Evolutionary conservation across 805 yeast genomes (phyloP), one percentile per base, ranked within the genome.

Genomic region (Wickerhamiella kurtzmanii): DNA sequence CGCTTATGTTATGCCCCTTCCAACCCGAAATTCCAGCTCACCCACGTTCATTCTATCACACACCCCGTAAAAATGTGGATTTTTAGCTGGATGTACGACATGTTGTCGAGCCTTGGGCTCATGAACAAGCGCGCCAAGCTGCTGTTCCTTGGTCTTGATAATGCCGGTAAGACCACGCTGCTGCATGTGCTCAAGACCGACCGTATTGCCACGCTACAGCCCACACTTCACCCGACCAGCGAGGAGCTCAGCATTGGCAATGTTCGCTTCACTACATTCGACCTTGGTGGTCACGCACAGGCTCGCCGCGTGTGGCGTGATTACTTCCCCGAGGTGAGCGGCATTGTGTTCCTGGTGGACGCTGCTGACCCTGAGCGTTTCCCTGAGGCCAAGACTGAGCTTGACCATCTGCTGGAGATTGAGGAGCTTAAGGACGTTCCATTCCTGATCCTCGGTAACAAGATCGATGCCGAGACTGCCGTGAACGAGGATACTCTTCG

Each of bases 241-340:
- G 99, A 92, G 68, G 99, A 92, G 65, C 76, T 92, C 60, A 88
- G 96, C 52, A 92, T 92, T 59, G 98, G 97, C 57, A 82, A 83
- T 57, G 94, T 89, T 52, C 81, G 89, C 65, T 92, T 92, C 75
- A 92, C 99, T 50, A 92, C 99, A 22, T 92, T 92, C 60, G 99
- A 92, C 66, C 75, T 92, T 58, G 99, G 99, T 68, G 99, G 99
- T 40, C 99, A 92, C 72, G 81, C 77, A 66, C 96, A 89, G 70
- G 97, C 99, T 44, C 88, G 99, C 71, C 86, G 98, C 70, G 79
- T 92, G 63, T 92, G 99, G 99, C 88, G 88, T 64, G 97, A 92
- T 66, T 92, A 92, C 67, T 92, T 92, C 81, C 99, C 99, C 50
- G 99, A 92, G 70, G 99, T 92, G 44, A 84, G 87, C 66, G 98